These are phyloP conservation scores for Passiflora organensis DNA, from an alignment of 345 rosid species.

Conservation along the genomic window DNA sequence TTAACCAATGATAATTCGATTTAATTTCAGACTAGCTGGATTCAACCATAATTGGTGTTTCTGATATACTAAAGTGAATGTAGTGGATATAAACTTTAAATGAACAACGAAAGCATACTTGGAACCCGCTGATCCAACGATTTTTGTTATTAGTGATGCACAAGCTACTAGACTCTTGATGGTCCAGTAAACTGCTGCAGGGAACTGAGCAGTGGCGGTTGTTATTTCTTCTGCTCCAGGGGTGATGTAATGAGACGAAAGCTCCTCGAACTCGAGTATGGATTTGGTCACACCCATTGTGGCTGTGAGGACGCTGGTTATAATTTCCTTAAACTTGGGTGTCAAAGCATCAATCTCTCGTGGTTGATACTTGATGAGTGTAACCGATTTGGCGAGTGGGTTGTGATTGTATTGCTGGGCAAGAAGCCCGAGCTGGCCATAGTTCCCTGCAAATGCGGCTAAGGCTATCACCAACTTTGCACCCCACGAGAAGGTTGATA, in stretches of 20 bases:
- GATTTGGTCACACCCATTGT: conserved; percentile 48
- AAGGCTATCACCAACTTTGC: conserved; percentile 23
- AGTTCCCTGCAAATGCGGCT: conserved; percentile 20
- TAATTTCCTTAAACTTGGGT: conserved; percentile 32
- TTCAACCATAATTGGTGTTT: too few relatives aligned
- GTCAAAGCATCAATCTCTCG: conserved; percentile 18
- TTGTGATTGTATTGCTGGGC: conserved; percentile 13
- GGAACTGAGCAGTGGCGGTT: conserved; percentile 39
- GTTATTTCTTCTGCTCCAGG: conserved; percentile 28
- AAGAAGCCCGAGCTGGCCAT: conserved; percentile 24
- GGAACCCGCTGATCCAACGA: conserved; percentile 36
- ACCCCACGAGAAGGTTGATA: conserved; percentile 23
- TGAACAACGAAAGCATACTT: conserved; percentile 19
- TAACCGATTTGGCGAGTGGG: conserved; percentile 22
- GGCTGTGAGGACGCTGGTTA: conserved; percentile 36
- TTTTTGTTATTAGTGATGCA: conserved; percentile 32
- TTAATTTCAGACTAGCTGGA: too few relatives aligned
- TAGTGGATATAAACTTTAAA: not conserved
- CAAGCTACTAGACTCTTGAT: conserved; percentile 46
- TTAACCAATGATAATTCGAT: not conserved
- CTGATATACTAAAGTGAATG: too few relatives aligned
- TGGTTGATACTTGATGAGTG: conserved; percentile 19
- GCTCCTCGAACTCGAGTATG: conserved; percentile 39
- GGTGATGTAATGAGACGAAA: conserved; percentile 40
- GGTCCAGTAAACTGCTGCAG: conserved; percentile 52